Evolutionary conservation across 2,329 filamentous ascomycete species (phyloP).

Genomic region (Hyphodiscus sp.): DNA sequence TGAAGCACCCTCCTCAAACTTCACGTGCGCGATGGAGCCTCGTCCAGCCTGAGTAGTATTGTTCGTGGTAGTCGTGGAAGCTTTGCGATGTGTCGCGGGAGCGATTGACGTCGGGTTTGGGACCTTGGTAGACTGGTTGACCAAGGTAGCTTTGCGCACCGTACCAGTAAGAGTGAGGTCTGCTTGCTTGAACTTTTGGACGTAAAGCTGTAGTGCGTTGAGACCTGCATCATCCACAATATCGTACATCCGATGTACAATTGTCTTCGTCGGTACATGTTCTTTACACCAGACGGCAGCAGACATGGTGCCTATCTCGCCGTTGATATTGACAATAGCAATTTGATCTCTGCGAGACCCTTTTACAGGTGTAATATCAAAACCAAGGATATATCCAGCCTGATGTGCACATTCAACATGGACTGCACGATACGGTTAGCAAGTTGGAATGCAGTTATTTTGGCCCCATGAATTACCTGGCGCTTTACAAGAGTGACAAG

Average conservation of each 20-base stretch:
- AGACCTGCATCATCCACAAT: constrained; percentile 61
- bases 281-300: constrained; percentile 89
- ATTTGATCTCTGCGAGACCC: constrained; percentile 76
- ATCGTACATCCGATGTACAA: constrained; percentile 75
- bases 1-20: constrained; percentile 20
- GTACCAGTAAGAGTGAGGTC: constrained; percentile 87
- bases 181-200: constrained; percentile 88
- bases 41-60: constrained; percentile 16
- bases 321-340: constrained; percentile 72
- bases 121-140: constrained; percentile 34
- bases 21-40: constrained; percentile 23
- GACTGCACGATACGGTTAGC: constrained; percentile 33
- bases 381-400: constrained; percentile 75
- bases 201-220: constrained; percentile 80
- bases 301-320: constrained; percentile 76
- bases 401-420: constrained; percentile 90
- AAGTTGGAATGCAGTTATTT: neutral
- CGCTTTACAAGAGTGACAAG: constrained; percentile 67
- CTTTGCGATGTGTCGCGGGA: constrained; percentile 42
- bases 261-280: constrained; percentile 65
- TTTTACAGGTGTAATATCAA: constrained; percentile 87
- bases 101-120: constrained; percentile 20
- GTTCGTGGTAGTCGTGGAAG: constrained; percentile 45
- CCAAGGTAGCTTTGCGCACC: constrained; percentile 75
- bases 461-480: constrained; percentile 29